Percentiles rank a stretch among this genome's conserved stretches.
These are phyloP conservation scores for Kwoniella sp. DNA, from an alignment of 768 basidiomycete species.

Conservation along the genomic window DNA sequence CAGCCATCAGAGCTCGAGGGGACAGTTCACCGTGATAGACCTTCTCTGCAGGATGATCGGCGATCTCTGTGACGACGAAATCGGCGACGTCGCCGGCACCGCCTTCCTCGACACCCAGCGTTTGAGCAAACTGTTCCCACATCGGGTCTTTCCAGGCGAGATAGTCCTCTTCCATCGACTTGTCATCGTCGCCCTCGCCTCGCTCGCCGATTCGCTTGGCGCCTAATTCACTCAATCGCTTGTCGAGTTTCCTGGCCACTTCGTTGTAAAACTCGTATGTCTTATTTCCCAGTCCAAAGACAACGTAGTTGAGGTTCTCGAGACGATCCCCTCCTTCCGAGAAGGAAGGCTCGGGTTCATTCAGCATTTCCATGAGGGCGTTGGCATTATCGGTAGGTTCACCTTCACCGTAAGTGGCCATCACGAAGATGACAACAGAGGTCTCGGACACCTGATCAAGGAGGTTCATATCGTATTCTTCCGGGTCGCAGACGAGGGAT, in stretches of 20 bases:
- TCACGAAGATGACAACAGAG: conserved; percentile 85
- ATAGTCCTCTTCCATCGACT: conserved; percentile 99
- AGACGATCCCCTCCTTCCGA: conserved; percentile 67
- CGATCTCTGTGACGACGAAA: conserved; percentile 84
- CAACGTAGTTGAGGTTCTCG: conserved; percentile 85
- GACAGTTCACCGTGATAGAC: conserved; percentile 96
- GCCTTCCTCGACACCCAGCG: conserved; percentile 89
- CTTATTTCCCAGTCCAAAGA: conserved; percentile 78
- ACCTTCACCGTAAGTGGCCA: conserved; percentile 98
- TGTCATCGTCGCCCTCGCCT: conserved; percentile 98
- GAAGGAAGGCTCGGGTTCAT: conserved; percentile 85
- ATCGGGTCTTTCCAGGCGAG: conserved; percentile 98
- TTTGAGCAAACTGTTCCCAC: conserved; percentile 86
- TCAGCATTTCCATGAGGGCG: conserved; percentile 85
- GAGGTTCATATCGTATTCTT: conserved; percentile 98
- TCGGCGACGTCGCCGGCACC: conserved; percentile 93
- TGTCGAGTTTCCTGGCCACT: conserved; percentile 78
- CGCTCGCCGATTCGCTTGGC: conserved; percentile 80
- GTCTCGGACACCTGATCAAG: conserved; percentile 88
- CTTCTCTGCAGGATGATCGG: conserved; percentile 68
- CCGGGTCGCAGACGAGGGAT: conserved; percentile 95
- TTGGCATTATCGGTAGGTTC: conserved; percentile 99
- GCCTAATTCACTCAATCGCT: conserved; percentile 73
- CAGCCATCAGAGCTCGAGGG: conserved; percentile 85
- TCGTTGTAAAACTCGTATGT: conserved; percentile 93